Conservation (phyloP, 2,329 filamentous ascomycete species). For the Phialemonium atrogriseum region DNA sequence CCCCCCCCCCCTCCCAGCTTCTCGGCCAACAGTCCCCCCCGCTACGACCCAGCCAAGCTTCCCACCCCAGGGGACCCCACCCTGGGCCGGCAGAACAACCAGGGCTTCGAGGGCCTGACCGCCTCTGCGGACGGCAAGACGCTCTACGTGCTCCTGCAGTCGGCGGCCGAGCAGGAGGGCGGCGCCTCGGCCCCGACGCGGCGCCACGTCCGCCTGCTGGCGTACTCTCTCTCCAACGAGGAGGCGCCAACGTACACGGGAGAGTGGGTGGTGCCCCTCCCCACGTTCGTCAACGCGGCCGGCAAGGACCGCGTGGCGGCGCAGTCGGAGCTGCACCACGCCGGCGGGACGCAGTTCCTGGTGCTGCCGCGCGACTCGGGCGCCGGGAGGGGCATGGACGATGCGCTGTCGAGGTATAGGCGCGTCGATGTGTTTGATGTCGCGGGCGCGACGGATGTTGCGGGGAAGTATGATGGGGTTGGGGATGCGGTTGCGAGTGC, state of each 20-base stretch:
- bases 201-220: constrained; percentile 51
- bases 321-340: constrained; percentile 60
- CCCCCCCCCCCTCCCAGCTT: constrained; percentile 46
- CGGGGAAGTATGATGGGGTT: constrained; percentile 31
- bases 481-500: constrained; percentile 14
- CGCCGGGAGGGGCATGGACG: constrained; percentile 47
- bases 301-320: constrained; percentile 48
- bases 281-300: constrained; percentile 43
- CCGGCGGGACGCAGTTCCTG: constrained; percentile 57
- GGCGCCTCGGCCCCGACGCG: constrained; percentile 27
- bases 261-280: constrained; percentile 60
- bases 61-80: constrained; percentile 48
- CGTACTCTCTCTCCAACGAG: constrained; percentile 49
- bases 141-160: constrained; percentile 59
- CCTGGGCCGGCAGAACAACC: constrained; percentile 61
- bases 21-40: constrained; percentile 54
- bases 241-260: constrained; percentile 36
- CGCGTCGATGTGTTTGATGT: constrained; percentile 65
- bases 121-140: constrained; percentile 53
- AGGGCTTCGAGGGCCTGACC: constrained; percentile 65
- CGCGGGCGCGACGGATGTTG: constrained; percentile 51
- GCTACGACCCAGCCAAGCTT: constrained; percentile 41
- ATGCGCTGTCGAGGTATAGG: constrained; percentile 51
- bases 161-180: constrained; percentile 45
- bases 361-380: constrained; percentile 56